Evolutionary conservation across 192 early-diverging fungal species (phyloP).

Genomic region (Backusella luteola): DNA sequence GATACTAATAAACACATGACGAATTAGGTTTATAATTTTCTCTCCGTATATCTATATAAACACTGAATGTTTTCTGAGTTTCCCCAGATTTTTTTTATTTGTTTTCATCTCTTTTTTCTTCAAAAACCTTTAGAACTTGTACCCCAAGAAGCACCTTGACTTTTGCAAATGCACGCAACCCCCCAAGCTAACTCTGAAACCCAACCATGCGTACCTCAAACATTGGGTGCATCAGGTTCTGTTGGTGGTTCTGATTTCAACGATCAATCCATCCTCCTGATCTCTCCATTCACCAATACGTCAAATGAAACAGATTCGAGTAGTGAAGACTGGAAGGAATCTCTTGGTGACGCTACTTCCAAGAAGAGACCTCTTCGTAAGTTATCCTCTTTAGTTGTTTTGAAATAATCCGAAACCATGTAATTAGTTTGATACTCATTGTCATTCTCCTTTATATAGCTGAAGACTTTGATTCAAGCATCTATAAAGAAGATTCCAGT

Average conservation of each 20-base stretch:
- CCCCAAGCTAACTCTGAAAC: neutral
- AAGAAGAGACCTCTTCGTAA: neutral
- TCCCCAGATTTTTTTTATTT: neutral
- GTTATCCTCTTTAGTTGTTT: neutral
- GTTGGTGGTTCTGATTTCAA: neutral
- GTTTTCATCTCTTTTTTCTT: constrained; percentile 13
- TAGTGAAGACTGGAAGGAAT: neutral
- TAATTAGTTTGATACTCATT: neutral
- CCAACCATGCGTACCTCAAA: neutral
- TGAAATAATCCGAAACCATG: neutral
- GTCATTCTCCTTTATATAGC: neutral
- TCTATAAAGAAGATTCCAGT: neutral
- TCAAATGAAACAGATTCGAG: neutral
- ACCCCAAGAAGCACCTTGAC: neutral
- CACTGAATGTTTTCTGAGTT: constrained; percentile 1
- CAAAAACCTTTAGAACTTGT: neutral
- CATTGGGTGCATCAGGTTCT: neutral
- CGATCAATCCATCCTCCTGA: neutral
- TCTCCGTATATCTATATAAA: constrained; percentile 11
- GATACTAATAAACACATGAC: constrained; percentile 20
- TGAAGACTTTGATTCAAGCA: neutral
- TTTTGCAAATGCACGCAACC: neutral
- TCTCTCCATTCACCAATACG: neutral
- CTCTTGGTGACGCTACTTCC: neutral
- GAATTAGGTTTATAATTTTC: constrained; percentile 5